Percentiles rank a stretch among this genome's conserved stretches.
These are phyloP conservation scores for Mariannaea elegans DNA, from an alignment of 2,329 filamentous ascomycete genomes.

Conservation along the genomic window DNA sequence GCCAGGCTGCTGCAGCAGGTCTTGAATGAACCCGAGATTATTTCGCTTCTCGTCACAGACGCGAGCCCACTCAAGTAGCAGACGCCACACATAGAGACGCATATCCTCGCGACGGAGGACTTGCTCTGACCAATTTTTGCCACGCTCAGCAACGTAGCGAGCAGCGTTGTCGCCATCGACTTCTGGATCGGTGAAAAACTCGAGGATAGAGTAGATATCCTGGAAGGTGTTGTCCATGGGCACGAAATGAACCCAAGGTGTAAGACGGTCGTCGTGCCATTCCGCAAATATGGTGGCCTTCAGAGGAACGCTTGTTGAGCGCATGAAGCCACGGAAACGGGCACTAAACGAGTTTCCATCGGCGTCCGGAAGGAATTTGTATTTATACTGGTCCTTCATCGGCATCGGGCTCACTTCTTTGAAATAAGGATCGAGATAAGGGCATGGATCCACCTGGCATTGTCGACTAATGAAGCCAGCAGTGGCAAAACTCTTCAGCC, in stretches of 20 bases:
- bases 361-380: constrained; percentile 75
- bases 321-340: constrained; percentile 70
- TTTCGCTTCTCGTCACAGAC: constrained; percentile 57
- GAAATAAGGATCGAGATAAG: constrained; percentile 51
- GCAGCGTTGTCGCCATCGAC: constrained; percentile 63
- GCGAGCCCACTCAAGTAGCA: constrained; percentile 67
- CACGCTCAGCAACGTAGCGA: constrained; percentile 65
- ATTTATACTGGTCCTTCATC: constrained; percentile 60
- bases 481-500: constrained; percentile 52
- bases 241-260: constrained; percentile 77
- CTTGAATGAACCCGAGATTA: constrained; percentile 54
- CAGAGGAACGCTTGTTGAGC: constrained; percentile 71
- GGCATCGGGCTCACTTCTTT: constrained; percentile 43
- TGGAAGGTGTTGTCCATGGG: constrained; percentile 75
- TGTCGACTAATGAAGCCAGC: constrained; percentile 54
- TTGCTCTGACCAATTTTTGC: constrained; percentile 68
- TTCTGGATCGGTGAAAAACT: constrained; percentile 68
- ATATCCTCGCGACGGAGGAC: constrained; percentile 73
- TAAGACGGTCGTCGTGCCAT: constrained; percentile 76
- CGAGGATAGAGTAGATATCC: constrained; percentile 71
- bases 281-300: constrained; percentile 78
- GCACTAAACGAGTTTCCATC: constrained; percentile 75
- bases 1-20: constrained; percentile 44
- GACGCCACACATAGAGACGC: constrained; percentile 69
- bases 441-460: constrained; percentile 51